phyloP scores from a whole-genome alignment of 805 yeast species.

The Millerago galiae region DNA sequence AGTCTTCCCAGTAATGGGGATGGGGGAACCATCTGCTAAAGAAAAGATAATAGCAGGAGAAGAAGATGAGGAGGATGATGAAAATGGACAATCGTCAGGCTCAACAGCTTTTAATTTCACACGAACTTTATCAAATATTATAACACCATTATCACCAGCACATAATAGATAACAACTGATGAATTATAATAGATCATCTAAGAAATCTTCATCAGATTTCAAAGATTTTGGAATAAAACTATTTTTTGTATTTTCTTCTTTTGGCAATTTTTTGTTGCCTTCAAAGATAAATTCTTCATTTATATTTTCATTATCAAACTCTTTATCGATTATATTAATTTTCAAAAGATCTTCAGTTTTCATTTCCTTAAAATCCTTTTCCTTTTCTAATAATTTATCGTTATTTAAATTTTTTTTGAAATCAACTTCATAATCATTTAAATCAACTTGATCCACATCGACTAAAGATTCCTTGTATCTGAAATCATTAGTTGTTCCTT shows the following conservation, averaged over 20 bases:
- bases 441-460: conserved; percentile 9
- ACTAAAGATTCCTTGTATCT: conserved; percentile 21
- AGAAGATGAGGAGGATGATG: conserved; percentile 1
- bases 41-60: conserved; percentile 50
- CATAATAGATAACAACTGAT: not conserved
- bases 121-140: no score
- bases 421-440: conserved; percentile 12
- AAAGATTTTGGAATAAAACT: conserved; percentile 11
- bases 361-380: conserved; percentile 3
- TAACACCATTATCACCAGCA: no score
- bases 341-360: conserved; percentile 10
- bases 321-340: conserved; percentile 5
- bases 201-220: conserved; percentile 18
- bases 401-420: conserved; percentile 9
- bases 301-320: conserved; percentile 5
- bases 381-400: conserved; percentile 6
- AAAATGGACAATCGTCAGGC: no score
- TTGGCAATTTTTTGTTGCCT: not conserved
- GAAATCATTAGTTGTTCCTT: conserved; percentile 16
- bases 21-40: conserved; percentile 57
- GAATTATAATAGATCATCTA: conserved; percentile 14
- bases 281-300: not conserved
- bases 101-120: no score
- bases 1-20: conserved; percentile 74
- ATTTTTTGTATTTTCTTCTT: conserved; percentile 6